Evolutionary conservation across 768 basidiomycete species (phyloP).

Genomic region (Mycena amicta): DNA sequence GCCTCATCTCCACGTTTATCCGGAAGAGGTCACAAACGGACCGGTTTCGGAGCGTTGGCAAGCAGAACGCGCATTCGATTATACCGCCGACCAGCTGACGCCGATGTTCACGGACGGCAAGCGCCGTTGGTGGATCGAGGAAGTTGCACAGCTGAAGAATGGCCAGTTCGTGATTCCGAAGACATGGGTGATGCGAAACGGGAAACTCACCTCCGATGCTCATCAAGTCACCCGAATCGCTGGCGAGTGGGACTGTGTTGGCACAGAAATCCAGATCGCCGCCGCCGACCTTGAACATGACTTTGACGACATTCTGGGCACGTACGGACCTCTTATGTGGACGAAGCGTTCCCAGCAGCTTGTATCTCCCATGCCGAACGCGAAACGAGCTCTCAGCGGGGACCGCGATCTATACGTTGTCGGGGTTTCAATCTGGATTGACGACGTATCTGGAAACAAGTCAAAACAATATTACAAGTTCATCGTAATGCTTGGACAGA

Average conservation of each 20-base stretch:
- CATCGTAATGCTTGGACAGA: conserved; percentile 34
- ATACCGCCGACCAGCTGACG: background rate
- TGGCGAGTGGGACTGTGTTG: conserved; percentile 3
- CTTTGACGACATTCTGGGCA: conserved; percentile 3
- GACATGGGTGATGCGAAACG: background rate
- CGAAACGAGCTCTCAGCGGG: background rate
- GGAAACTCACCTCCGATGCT: conserved; percentile 7
- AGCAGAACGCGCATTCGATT: conserved; percentile 19
- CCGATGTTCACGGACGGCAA: background rate
- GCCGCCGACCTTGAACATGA: conserved; percentile 9
- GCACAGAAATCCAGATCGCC: background rate
- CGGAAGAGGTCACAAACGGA: conserved; percentile 28
- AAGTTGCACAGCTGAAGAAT: background rate
- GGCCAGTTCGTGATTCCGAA: background rate
- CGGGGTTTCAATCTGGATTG: conserved; percentile 20
- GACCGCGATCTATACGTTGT: conserved; percentile 27
- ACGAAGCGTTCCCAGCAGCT: background rate
- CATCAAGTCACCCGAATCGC: background rate
- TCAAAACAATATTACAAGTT: conserved; percentile 40
- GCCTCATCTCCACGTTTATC: conserved; percentile 31
- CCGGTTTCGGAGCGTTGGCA: conserved; percentile 36
- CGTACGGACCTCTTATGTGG: conserved; percentile 2
- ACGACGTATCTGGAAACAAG: conserved; percentile 4
- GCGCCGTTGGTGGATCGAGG: background rate
- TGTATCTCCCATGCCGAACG: background rate